phyloP scores from a whole-genome alignment of 1,284 basidiomycete genomes.

The Pseudozyma hubeiensis region DNA sequence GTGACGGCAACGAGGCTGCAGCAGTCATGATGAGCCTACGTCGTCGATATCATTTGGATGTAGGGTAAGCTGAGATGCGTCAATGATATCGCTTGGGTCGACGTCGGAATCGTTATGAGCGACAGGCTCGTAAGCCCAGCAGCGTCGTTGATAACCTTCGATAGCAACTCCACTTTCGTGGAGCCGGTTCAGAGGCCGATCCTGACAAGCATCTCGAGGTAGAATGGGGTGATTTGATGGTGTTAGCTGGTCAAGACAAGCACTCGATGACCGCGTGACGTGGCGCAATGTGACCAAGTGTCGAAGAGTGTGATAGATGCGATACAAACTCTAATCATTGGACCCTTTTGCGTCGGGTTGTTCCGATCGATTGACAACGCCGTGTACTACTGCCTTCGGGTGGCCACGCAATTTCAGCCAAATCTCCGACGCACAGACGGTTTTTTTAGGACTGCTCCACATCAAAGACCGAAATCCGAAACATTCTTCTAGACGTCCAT shows the following conservation, averaged over 20 bases:
- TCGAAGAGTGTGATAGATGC: slow-evolving; percentile 4
- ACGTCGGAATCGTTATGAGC: background rate
- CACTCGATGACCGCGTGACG: background rate
- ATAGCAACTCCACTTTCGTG: slow-evolving; percentile 46
- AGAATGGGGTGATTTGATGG: slow-evolving; percentile 5
- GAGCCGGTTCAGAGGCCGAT: slow-evolving; percentile 31
- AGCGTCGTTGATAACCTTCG: slow-evolving; percentile 13
- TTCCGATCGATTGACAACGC: slow-evolving; percentile 2
- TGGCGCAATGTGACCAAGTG: background rate
- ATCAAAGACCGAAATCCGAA: slow-evolving; percentile 25
- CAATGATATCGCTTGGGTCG: background rate
- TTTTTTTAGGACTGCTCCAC: slow-evolving; percentile 18
- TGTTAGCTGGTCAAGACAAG: background rate
- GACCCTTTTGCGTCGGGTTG: slow-evolving; percentile 14
- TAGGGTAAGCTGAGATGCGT: slow-evolving; percentile 15
- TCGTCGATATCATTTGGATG: slow-evolving; percentile 15
- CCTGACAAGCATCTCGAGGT: slow-evolving; percentile 26
- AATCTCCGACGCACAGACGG: slow-evolving; percentile 20
- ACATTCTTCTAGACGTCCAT: slow-evolving; percentile 2
- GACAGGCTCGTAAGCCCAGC: slow-evolving; percentile 7
- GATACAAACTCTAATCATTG: background rate
- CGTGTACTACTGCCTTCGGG: too few relatives aligned
- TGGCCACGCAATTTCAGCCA: too few relatives aligned
- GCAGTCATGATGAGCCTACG: slow-evolving; percentile 16
- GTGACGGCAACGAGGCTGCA: slow-evolving; percentile 14